Evolutionary conservation across 2,329 filamentous ascomycete species (phyloP).

Genomic region (Fusarium buxicola): DNA sequence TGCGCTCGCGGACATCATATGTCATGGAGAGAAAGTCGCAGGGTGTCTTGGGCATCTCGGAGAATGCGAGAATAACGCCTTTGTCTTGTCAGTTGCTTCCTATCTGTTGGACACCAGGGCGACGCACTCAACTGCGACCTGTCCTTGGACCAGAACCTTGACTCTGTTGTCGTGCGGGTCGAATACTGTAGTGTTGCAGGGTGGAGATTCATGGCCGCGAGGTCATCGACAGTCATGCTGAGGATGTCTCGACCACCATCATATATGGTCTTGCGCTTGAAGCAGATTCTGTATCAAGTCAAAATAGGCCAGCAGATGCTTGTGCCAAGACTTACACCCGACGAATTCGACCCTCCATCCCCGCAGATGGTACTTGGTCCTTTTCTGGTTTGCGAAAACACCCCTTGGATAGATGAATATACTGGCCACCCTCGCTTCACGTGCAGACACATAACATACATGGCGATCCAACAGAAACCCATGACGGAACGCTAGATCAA

Average conservation of each 20-base stretch:
- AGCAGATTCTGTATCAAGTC: slow-evolving; percentile 49
- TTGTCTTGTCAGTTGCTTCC: slow-evolving; percentile 8
- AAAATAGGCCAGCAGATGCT: neutral
- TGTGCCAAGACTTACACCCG: slow-evolving; percentile 47
- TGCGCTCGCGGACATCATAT: slow-evolving; percentile 54
- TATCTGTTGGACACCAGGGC: neutral
- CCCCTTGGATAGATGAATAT: slow-evolving; percentile 34
- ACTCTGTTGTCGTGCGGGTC: slow-evolving; percentile 54
- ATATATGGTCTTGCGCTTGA: slow-evolving; percentile 48
- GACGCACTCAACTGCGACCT: slow-evolving; percentile 50
- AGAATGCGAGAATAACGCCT: slow-evolving; percentile 60
- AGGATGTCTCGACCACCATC: slow-evolving; percentile 52
- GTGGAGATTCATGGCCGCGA: slow-evolving; percentile 52
- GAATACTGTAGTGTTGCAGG: slow-evolving; percentile 56
- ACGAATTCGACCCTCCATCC: slow-evolving; percentile 52
- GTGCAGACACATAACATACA: slow-evolving; percentile 39
- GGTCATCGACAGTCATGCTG: slow-evolving; percentile 51
- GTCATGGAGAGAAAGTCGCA: slow-evolving; percentile 62
- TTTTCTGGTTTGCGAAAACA: slow-evolving; percentile 40
- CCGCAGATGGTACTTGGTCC: slow-evolving; percentile 34
- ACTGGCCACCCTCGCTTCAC: neutral
- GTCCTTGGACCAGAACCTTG: slow-evolving; percentile 55
- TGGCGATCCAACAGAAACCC: slow-evolving; percentile 47
- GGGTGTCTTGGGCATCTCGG: slow-evolving; percentile 56
- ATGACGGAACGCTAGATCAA: slow-evolving; percentile 50